Percentiles rank a stretch among this genome's conserved stretches.
Evolutionary conservation across 2,329 filamentous ascomycete genomes (phyloP).

Genomic region (Ophiostoma piceae): DNA sequence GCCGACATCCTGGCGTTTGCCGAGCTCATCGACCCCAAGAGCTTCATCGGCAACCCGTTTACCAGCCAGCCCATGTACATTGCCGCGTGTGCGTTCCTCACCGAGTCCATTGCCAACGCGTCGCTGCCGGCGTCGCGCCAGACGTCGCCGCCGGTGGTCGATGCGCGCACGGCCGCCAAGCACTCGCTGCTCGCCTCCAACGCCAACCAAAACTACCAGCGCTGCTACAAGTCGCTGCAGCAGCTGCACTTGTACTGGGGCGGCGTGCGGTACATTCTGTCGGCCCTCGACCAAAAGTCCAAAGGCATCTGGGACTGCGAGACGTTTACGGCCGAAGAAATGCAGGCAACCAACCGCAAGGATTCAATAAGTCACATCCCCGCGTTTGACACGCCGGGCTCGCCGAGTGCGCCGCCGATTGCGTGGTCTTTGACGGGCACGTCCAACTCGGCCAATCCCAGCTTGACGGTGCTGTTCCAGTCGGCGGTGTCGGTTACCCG

Average conservation of each 20-base stretch:
- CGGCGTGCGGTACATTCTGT: slow-evolving; percentile 80
- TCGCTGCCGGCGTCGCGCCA: slow-evolving; percentile 61
- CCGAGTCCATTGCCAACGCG: slow-evolving; percentile 69
- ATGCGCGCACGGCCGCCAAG: slow-evolving; percentile 22
- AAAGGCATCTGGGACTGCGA: slow-evolving; percentile 79
- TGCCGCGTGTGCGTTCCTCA: slow-evolving; percentile 80
- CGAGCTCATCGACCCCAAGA: slow-evolving; percentile 77
- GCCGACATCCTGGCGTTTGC: slow-evolving; percentile 84
- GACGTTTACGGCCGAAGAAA: slow-evolving; percentile 65
- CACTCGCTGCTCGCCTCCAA: slow-evolving; percentile 74
- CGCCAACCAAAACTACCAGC: slow-evolving; percentile 80
- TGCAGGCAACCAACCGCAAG: slow-evolving; percentile 62
- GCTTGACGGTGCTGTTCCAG: slow-evolving; percentile 74
- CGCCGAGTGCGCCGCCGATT: slow-evolving; percentile 53
- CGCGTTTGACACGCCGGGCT: slow-evolving; percentile 43
- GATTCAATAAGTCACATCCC: slow-evolving; percentile 43
- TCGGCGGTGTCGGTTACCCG: slow-evolving; percentile 29
- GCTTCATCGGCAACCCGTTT: slow-evolving; percentile 82
- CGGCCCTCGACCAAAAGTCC: slow-evolving; percentile 78
- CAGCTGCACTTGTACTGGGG: slow-evolving; percentile 82
- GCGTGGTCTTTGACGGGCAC: slow-evolving; percentile 86
- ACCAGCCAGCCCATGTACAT: slow-evolving; percentile 90
- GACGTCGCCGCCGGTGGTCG: slow-evolving; percentile 42
- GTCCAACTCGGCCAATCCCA: slow-evolving; percentile 78
- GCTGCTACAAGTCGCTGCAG: slow-evolving; percentile 77